Base-by-base conservation (phyloP, 306 rosid genomes). In the Begonia masoniana region DNA sequence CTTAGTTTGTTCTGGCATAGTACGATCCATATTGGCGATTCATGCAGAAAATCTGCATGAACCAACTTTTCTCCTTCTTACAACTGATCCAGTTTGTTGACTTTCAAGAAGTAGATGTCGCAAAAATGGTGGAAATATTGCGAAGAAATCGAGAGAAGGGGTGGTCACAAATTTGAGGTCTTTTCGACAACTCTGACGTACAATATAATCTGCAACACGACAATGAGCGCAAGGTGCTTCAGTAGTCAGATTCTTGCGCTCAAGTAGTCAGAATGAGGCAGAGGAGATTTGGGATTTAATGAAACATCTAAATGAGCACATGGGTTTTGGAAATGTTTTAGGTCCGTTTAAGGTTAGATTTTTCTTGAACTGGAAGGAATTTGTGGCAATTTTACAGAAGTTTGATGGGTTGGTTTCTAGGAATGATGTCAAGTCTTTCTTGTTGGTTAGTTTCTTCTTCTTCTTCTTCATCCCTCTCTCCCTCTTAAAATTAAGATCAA, bases 21-120 rank as follows among this genome's bases (percentile, higher is more conserved):
- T 84, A 78, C 42, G 83, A 83, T 10, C 67, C 70, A 15, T 81
- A 73, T 45, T 71, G 83, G 85, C 58, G 76, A 47, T 84, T 81
- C 85, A 71, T 84, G 72, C 80, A 77, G 72, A 83, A 63, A 49
- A 61, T 77, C 0, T 75, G 73, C 17, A 67, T 80, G 47, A 77
- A 79, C 21, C 59, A 58, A 42, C 76, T 83, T 1, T 76, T 83
- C 14, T 76, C 82, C 0, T 53, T 50, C 12, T 68, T 73, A 0
- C 77, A 68, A 39, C 68, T 80, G 1, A 55, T 62, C 6, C 61
- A 63, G 24, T 63, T 59, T 3, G 10, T 43, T 35, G 71, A 59
- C 13, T 61, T 73, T 3, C 49, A 81, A 10, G 61, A 64, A 5
- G 58, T 70, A 4, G 87, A 80, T 64, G 43, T 63, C 1, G 12